Base-by-base conservation (phyloP, 805 yeast genomes). In the Yarrowia sp. region DNA sequence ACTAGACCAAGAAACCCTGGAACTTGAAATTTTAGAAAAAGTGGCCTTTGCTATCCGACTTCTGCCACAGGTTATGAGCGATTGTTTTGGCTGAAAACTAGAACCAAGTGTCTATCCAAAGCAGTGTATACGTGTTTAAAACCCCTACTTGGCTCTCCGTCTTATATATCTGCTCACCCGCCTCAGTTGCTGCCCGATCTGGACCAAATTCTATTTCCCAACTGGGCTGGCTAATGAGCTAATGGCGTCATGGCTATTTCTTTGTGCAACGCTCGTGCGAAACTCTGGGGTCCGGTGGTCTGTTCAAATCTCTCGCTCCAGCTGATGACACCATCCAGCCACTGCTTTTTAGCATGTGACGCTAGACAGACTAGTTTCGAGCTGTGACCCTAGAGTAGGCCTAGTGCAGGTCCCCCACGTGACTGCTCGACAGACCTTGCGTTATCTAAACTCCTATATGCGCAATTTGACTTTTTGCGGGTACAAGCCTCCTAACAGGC, bases 1-100 rank as follows among this genome's bases (percentile, higher is more conserved):
- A 90, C 96, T 90, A 90, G 96, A 90, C 96, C 96, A 90, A 51
- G 58, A 51, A 51, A 51, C 58, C 58, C 18, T 5, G 29, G 21
- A 3, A 22, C 13, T 39, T 39, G 4, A 6, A 8, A 8, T 21
- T 14, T 14, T 14, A 5, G 46, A 24, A 39, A 39, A 39, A n/a
- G 29, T 39, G 29, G 46, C 29, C n/a, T 16, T 16, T 24, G 10
- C 31, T 10, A 25, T 42, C 32, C 1, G 4, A 42, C 1, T 1
- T 41, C 19, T n/a, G 29, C 3, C 29, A 24, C 46, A 41, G 46
- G 21, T 41, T 41, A 41, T 24, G 46, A 41, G 46, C 46, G 25
- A 39, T 13, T 9, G 7, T 41, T 24, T 41, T n/a, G 1, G 13
- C 6, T 1, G 19, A 6, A 24, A 24, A n/a, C 29, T 9, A 27